Base-by-base conservation (phyloP, 768 basidiomycete genomes). In the Mycena maculata region DNA sequence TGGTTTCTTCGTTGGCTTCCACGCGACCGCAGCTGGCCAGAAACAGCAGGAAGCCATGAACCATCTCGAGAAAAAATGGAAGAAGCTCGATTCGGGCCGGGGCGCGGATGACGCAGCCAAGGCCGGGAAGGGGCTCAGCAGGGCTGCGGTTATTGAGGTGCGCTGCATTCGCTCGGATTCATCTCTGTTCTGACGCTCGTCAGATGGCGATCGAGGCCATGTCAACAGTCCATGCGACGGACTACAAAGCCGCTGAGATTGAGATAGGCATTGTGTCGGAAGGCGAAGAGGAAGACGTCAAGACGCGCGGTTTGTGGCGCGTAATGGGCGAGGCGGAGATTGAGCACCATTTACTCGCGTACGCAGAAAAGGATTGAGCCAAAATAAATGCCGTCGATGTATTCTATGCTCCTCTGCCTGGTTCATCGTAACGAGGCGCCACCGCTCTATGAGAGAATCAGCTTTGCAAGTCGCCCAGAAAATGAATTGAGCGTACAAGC, bases 11-110 rank as follows among this genome's bases (percentile, higher is more conserved):
- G 94, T 98, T 48, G 98, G 98, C 0, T 99, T 96, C 84, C 96
- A 98, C 72, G 98, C 98, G 11, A 97, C 97, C 2, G 90, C 97
- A 0, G 92, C 96, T 2, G 98, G 98, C 0, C 92, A 94, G 78
- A 99, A 99, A 74, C 98, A 99, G 74, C 97, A 98, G 75, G 98
- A 99, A 76, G 96, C 95, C 1, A 98, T 96, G 90, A 99, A 99
- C 78, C 93, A 95, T 75, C 85, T 99, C 47, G 98, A 99, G 83
- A 99, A 99, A 84, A 94, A 95, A 78, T 99, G 95, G 96, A 99
- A 99, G 85, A 95, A 95, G 78, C 83, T 95, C 31, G 91, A 94
- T 74, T 87, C 85, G 25, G 92, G 92, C 18, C 81, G 81, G 57
- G 93, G 94, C 23, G 92, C 90, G 0, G 92, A 95, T 54, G 92